Evolutionary conservation across 129 eudicot genomes (phyloP).

Genomic region (Rutidosis leptorrhynchoides): DNA sequence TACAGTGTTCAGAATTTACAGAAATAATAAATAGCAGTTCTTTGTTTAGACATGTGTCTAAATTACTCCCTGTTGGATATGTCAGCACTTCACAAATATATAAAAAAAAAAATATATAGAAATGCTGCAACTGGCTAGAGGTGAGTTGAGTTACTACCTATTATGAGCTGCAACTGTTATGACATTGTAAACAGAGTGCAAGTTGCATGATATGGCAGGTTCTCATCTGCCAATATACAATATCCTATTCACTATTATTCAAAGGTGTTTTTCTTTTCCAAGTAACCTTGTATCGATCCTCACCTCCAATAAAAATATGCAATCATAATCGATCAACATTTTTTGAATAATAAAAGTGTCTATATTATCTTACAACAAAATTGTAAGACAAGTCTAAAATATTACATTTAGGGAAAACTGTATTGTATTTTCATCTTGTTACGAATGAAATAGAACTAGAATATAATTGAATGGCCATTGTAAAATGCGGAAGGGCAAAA

Average conservation of each 20-base stretch:
- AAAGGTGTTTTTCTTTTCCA: background rate
- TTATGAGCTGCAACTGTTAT: background rate
- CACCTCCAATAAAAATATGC: background rate
- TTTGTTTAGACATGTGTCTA: background rate
- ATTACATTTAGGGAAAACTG: background rate
- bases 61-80: background rate
- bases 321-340: background rate
- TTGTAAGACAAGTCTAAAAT: background rate
- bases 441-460: background rate
- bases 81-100: constrained; percentile 7
- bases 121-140: background rate
- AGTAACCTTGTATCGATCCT: background rate
- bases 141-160: background rate
- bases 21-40: background rate
- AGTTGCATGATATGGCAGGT: background rate
- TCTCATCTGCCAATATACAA: background rate
- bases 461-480: background rate
- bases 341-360: background rate
- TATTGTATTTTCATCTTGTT: no score
- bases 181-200: background rate
- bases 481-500: background rate
- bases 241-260: background rate
- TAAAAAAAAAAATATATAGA: background rate
- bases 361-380: background rate
- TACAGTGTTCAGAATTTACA: background rate